These are phyloP conservation scores for Huntiella decipiens DNA, from an alignment of 2,329 filamentous ascomycete genomes.

Conservation along the genomic window DNA sequence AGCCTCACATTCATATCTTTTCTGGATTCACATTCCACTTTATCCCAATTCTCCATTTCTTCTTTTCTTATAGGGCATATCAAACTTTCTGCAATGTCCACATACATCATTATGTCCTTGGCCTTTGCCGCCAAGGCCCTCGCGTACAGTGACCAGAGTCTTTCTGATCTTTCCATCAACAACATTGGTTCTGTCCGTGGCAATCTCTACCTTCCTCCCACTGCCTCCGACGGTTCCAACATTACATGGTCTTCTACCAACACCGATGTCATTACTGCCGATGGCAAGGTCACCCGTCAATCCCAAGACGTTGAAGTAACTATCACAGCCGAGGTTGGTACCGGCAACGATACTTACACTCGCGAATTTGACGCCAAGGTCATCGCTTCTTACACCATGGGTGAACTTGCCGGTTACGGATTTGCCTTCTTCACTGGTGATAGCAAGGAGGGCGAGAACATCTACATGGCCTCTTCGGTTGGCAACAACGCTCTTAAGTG, in stretches of 20 bases:
- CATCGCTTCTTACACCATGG: slow-evolving; percentile 17
- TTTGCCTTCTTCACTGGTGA: slow-evolving; percentile 33
- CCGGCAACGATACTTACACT: slow-evolving; percentile 11
- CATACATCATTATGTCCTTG: slow-evolving; percentile 3
- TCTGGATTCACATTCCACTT: too few relatives aligned
- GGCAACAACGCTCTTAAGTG: slow-evolving; percentile 33
- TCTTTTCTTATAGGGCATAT: not conserved
- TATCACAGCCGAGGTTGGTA: slow-evolving; percentile 20
- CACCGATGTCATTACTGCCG: slow-evolving; percentile 17
- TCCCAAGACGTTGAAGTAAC: slow-evolving; percentile 15
- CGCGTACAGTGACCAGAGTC: slow-evolving; percentile 11
- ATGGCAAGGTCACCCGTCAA: slow-evolving; percentile 21
- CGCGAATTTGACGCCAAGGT: slow-evolving; percentile 20
- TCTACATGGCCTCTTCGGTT: slow-evolving; percentile 31
- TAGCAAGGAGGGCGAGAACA: slow-evolving; percentile 27
- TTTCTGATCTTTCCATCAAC: slow-evolving; percentile 15
- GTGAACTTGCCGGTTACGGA: slow-evolving; percentile 25
- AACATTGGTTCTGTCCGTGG: slow-evolving; percentile 22
- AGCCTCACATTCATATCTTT: not conserved
- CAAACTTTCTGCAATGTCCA: slow-evolving; percentile 4
- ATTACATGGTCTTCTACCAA: slow-evolving; percentile 22
- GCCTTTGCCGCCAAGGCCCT: slow-evolving; percentile 6
- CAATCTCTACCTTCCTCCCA: slow-evolving; percentile 20
- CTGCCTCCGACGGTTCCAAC: slow-evolving; percentile 15
- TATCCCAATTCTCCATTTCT: not conserved